Evolutionary conservation across 176 grass and related monocot species (phyloP), one percentile per base, ranked within the genome.

Genomic region (Triticum turgidum): DNA sequence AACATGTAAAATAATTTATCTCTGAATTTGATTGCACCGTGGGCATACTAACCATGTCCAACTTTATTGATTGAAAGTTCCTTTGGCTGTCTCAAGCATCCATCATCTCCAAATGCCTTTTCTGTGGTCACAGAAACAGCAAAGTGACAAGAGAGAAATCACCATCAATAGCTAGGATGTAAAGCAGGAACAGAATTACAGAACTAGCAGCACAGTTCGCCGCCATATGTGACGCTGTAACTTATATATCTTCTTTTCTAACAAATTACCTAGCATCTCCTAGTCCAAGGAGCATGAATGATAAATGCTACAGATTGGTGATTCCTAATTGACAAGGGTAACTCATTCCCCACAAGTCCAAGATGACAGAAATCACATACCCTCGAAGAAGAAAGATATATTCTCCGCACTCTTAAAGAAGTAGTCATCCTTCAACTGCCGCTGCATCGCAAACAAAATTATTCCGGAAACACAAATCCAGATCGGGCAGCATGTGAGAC

Each of bases 51-150:
- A 98, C 93, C 96, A 58, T 98, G 96, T 20, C 96, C 93, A 74
- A 96, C 93, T 94, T 96, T 98, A 86, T 96, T 98, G 69, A 98
- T 98, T 65, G 96, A 98, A 61, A 98, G 84, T 87, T 98, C 93
- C 74, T 96, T 98, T 77, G 90, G 76, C 81, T 96, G 96, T 76
- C 92, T 93, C 90, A 98, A 88, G 69, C 52, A 89, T 81, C 97
- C 97, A 88, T 96, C 88, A 61, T 91, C 93, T 82, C 94, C 97
- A 81, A 85, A 96, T 80, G 97, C 92, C 75, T 96, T 98, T 73
- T 98, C 94, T 98, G 86, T 76, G 77, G 20, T 73, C 45, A 81
- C 24, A 22, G 35, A 42, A 62, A 69, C 18, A 79, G 47, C 20
- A 62, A 67, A 69, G 21, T 27, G 1, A 56, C 20, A 29, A 20